Evolutionary conservation across 441 rosid species (phyloP), one percentile per base, ranked within the genome.

Genomic region (Melastoma candidum): DNA sequence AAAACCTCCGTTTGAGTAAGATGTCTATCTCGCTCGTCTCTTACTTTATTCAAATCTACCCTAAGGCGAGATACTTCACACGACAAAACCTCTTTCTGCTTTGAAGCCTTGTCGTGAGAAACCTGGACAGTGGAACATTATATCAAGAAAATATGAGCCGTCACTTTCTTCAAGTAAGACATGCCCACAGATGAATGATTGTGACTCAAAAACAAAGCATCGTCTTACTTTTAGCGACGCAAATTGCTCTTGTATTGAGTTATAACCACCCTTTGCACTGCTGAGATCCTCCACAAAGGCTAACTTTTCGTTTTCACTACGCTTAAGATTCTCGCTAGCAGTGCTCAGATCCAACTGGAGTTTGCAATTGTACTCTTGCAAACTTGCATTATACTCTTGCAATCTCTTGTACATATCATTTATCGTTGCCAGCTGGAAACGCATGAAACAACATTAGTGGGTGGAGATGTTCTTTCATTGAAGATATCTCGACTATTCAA

Each of bases 351-450:
- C 86, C 9, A 72, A 67, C 70, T 80, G 86, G 13, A 80, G 83
- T 63, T 80, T 80, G 67, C 76, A 68, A 44, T 80, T 80, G 58
- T 80, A 80, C 46, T 77, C 78, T 69, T 80, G 86, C 68, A 80
- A 62, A 70, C 83, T 80, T 51, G 83, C 67, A 58, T 80, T 80
- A 59, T 80, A 77, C 65, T 80, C 85, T 71, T 80, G 85, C 14
- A 80, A 60, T 58, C 74, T 71, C 68, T 75, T 74, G 73, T 80
- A 77, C 85, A 80, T 80, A 58, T 80, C 85, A 69, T 75, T 80
- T 2, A 77, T 63, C 1, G 85, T 6, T 29, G 36, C 36, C 3
- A 29, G 36, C 86, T 80, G 76, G 63, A 68, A 41, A 29, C 7
- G 36, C 46, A 25, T 41, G 50, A 14, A 13, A 47, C 26, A 52